phyloP scores from a whole-genome alignment of 2,329 filamentous ascomycete species.

The Epichloe baconii region DNA sequence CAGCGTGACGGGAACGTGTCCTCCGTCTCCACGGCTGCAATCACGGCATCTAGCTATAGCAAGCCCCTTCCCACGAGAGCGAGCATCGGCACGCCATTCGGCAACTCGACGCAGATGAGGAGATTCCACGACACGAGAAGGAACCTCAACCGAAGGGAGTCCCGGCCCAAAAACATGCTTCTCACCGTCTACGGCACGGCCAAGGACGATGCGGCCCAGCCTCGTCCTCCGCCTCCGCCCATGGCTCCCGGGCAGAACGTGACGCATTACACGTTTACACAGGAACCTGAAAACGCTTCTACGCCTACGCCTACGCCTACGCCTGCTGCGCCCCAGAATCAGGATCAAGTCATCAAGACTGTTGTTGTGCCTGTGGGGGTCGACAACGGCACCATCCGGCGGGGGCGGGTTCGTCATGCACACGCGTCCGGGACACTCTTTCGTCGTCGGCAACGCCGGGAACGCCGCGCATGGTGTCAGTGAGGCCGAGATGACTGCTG shows the following conservation, averaged over 20 bases:
- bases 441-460: slow-evolving; percentile 15
- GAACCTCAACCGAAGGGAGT: slow-evolving; percentile 13
- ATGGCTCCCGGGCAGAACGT: slow-evolving; percentile 12
- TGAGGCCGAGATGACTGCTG: slow-evolving; percentile 15
- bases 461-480: slow-evolving; percentile 12
- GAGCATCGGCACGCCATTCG: neutral
- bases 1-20: neutral
- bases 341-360: neutral
- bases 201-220: slow-evolving; percentile 14
- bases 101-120: neutral
- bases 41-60: too few relatives aligned
- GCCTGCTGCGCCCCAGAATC: neutral
- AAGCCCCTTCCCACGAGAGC: neutral
- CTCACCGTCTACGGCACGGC: slow-evolving; percentile 31
- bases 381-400: neutral
- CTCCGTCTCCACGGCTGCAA: neutral
- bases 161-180: slow-evolving; percentile 17
- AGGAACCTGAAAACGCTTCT: neutral
- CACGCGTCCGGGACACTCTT: slow-evolving; percentile 16
- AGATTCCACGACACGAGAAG: neutral
- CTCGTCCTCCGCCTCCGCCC: slow-evolving; percentile 18
- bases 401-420: neutral
- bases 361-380: neutral
- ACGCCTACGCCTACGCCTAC: neutral
- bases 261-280: slow-evolving; percentile 1